phyloP scores from a whole-genome alignment of 306 rosid species.

The Gleditsia sinensis region DNA sequence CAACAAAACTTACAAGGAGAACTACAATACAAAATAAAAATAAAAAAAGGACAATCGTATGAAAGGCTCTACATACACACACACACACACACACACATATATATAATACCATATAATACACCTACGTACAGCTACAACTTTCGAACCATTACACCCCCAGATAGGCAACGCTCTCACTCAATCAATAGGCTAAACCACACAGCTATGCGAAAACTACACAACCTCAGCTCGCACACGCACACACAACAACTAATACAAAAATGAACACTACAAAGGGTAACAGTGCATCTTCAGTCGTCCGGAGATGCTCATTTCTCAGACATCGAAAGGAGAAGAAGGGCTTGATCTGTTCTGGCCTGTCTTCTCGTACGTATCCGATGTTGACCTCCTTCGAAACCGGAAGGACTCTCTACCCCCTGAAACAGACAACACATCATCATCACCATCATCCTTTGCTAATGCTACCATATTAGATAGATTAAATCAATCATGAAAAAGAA shows the following conservation, averaged over 20 bases:
- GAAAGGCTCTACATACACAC: background rate
- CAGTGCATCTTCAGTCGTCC: background rate
- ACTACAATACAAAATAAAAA: too few relatives aligned
- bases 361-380: conserved; percentile 78
- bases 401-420: conserved; percentile 74
- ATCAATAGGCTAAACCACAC: background rate
- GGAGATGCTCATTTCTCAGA: conserved; percentile 52
- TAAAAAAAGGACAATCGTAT: background rate
- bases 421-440: background rate
- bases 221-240: background rate
- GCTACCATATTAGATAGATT: too few relatives aligned
- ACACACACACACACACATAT: too few relatives aligned
- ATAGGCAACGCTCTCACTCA: background rate
- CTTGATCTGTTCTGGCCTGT: conserved; percentile 52
- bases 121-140: conserved; percentile 13
- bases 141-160: background rate
- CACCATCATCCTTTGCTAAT: background rate
- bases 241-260: conserved; percentile 19
- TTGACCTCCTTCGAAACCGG: conserved; percentile 79
- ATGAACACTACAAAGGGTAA: background rate
- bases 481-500: background rate
- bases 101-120: background rate
- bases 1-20: background rate
- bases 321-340: conserved; percentile 84
- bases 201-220: background rate